These are phyloP conservation scores for Stygiomarasmius scandens DNA, from an alignment of 1,284 basidiomycete genomes.

Conservation along the genomic window DNA sequence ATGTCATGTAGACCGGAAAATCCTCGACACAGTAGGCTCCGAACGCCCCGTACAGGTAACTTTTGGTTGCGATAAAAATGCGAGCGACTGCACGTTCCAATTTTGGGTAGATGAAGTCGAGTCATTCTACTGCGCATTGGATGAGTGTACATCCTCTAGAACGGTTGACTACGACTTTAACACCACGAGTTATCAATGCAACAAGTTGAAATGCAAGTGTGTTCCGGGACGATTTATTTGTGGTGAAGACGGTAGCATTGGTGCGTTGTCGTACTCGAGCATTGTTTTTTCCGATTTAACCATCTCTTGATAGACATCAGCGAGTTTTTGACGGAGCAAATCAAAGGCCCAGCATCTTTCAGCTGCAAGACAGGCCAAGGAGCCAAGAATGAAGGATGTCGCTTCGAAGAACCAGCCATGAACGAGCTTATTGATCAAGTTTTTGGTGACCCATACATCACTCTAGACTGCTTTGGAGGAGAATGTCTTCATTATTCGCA, in stretches of 20 bases:
- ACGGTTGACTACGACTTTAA: constrained; percentile 68
- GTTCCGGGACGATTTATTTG: constrained; percentile 93
- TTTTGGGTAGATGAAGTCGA: constrained; percentile 96
- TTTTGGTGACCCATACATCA: constrained; percentile 92
- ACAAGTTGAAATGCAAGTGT: constrained; percentile 87
- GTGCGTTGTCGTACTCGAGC: constrained; percentile 48
- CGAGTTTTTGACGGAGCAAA: constrained; percentile 89
- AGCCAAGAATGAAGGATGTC: constrained; percentile 55
- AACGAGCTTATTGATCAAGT: constrained; percentile 91
- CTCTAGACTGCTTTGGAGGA: constrained; percentile 84
- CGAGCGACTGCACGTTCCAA: constrained; percentile 85
- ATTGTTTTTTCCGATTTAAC: not conserved
- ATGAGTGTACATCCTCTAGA: constrained; percentile 59
- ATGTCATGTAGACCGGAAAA: constrained; percentile 71
- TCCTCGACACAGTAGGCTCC: constrained; percentile 81
- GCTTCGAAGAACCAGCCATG: constrained; percentile 96
- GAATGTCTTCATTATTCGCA: constrained; percentile 94
- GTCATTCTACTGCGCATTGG: constrained; percentile 92
- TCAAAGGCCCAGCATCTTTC: constrained; percentile 90
- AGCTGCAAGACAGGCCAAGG: constrained; percentile 70
- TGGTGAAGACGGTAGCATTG: constrained; percentile 93
- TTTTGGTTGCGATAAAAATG: constrained; percentile 77
- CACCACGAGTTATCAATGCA: constrained; percentile 76
- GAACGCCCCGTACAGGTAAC: constrained; percentile 92
- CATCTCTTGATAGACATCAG: constrained; percentile 73